These are phyloP conservation scores for Nadsonia commutata DNA, from an alignment of 1,139 yeast genomes.

Conservation along the genomic window DNA sequence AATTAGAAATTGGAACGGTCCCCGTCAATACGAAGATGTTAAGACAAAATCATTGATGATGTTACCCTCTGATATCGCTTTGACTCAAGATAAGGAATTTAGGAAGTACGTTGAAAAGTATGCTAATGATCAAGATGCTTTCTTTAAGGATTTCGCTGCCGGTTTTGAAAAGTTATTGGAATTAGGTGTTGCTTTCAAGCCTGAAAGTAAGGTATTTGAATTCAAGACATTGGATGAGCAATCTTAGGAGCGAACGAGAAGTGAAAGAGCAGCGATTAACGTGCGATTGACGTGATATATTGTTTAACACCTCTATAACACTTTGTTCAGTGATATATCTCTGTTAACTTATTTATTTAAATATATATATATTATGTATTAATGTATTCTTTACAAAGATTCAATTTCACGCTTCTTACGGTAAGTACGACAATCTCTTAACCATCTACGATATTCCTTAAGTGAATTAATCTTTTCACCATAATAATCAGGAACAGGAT, in stretches of 20 bases:
- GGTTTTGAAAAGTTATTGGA: conserved; percentile 63
- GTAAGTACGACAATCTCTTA: conserved; percentile 86
- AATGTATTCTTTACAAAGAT: no score
- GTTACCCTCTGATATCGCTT: conserved; percentile 75
- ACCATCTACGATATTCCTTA: conserved; percentile 84
- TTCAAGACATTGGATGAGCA: conserved; percentile 32
- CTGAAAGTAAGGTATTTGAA: conserved; percentile 27
- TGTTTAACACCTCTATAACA: no score
- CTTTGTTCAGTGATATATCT: no score
- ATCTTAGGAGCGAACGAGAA: no score
- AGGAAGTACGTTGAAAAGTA: conserved; percentile 51
- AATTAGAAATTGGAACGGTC: conserved; percentile 59
- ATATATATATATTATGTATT: no score
- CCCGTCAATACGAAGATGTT: conserved; percentile 63
- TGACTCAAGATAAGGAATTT: conserved; percentile 52
- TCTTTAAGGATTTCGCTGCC: conserved; percentile 55
- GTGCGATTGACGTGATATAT: no score
- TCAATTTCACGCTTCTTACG: background rate
- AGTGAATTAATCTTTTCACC: conserved; percentile 89
- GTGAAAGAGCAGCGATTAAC: no score
- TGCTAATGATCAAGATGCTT: conserved; percentile 55
- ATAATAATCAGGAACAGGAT: conserved; percentile 95
- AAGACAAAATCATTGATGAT: conserved; percentile 68
- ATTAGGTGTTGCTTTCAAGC: conserved; percentile 48
- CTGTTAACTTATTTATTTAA: no score